These are phyloP conservation scores for Bryoerythrophyllum caledonicum DNA, from an alignment of 225 moss, liverwort and hornwort species.

Conservation along the genomic window DNA sequence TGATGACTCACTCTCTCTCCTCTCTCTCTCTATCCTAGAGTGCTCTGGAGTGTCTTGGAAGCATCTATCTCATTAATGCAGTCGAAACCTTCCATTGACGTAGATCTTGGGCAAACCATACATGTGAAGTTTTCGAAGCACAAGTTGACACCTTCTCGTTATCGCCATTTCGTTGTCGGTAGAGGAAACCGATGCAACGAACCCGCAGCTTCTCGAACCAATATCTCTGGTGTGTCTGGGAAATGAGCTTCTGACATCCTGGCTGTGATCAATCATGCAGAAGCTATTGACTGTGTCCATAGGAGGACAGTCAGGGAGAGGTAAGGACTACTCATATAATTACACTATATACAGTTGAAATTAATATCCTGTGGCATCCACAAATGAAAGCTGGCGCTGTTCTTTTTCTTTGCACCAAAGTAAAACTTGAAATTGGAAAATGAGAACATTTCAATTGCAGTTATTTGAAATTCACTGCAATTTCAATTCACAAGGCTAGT, in stretches of 20 bases:
- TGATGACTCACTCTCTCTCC: too few relatives aligned
- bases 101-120: constrained; percentile 10
- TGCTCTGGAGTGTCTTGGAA: constrained; percentile 14
- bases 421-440: background rate
- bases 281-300: constrained; percentile 25
- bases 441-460: too few relatives aligned
- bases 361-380: constrained; percentile 15
- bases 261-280: too few relatives aligned
- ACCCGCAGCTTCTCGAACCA: constrained; percentile 24
- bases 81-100: constrained; percentile 14
- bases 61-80: constrained; percentile 22
- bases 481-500: background rate
- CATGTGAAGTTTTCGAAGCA: constrained; percentile 10
- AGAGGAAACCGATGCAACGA: constrained; percentile 37
- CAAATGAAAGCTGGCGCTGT: background rate
- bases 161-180: constrained; percentile 32
- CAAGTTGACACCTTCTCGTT: constrained; percentile 21
- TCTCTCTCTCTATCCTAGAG: too few relatives aligned
- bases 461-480: too few relatives aligned
- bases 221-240: background rate
- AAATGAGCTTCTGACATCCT: constrained; percentile 18
- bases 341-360: background rate
- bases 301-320: constrained; percentile 14
- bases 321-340: constrained; percentile 4
- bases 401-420: background rate